Evolutionary conservation across 805 yeast genomes (phyloP), one percentile per base, ranked within the genome.

Genomic region (Phaffomyces antillensis): DNA sequence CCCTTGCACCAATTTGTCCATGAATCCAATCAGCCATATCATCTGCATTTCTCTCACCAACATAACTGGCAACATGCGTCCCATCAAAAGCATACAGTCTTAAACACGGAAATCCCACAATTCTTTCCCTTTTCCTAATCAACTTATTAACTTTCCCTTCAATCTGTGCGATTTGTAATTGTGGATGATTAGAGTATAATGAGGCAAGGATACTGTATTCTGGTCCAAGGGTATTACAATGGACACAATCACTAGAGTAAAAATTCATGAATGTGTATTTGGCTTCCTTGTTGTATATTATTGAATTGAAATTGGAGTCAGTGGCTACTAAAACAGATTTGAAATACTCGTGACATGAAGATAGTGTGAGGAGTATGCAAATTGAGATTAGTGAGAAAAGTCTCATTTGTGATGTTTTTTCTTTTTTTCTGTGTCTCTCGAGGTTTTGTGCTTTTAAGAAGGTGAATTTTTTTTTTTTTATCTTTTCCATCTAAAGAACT

Each of bases 91-190:
- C 60, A 47, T 75, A 71, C 7, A 79, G 53, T 51, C 71, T 68
- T 41, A 80, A 46, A 1, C 73, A 64, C 2, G 86, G 86, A 54
- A 66, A 80, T 17, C 66, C 68, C 11, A 52, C 47, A 4, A 79
- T 62, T 15, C 55, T 52, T 46, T 76, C 76, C 40, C 69, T 56
- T 31, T 52, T 53, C 34, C 70, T 60, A 7, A 76, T 58, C 16
- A 67, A 55, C 33, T 54, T 58, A 50, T 65, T 65, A 12, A 52
- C 45, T 12, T 59, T 55, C 2, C 64, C 72, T 31, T 68, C 61
- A 12, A 68, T 53, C 49, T 61, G 67, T 25, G 63, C 63, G 3
- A 70, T 54, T 42, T 64, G 66, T 4, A 71, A 52, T 8, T 54
- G 50, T 5, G 67, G 56, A 12, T 30, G 26, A 37, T 63, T 61